Evolutionary conservation across 148 eudicot species (phyloP).

Genomic region (Rhododendron simsii): DNA sequence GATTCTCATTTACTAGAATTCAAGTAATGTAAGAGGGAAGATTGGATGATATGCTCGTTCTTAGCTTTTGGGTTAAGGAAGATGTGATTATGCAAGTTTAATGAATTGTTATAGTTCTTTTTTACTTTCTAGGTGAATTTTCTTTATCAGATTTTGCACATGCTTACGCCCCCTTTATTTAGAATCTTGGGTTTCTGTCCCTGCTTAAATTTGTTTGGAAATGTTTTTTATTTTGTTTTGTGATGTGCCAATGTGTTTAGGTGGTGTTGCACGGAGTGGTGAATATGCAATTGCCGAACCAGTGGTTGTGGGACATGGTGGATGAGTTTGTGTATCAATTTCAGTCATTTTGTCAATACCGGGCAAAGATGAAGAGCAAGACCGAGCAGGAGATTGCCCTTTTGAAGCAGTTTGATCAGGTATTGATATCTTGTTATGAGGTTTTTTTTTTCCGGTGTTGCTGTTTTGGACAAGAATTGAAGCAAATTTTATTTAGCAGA

Average conservation of each 20-base stretch:
- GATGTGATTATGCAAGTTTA: background rate
- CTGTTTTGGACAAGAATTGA: background rate
- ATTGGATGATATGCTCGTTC: background rate
- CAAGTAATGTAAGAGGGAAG: background rate
- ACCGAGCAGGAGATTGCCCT: slow-evolving; percentile 85
- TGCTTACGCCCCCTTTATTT: background rate
- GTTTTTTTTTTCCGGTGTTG: background rate
- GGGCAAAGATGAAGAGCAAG: slow-evolving; percentile 94
- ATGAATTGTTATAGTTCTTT: background rate
- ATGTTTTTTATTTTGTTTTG: background rate
- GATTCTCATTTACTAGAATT: background rate
- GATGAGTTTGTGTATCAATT: slow-evolving; percentile 98
- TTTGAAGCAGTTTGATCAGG: slow-evolving; percentile 76
- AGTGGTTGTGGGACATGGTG: slow-evolving; percentile 99
- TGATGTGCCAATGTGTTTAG: slow-evolving; percentile 26
- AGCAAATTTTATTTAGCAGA: background rate
- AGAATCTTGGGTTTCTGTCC: background rate
- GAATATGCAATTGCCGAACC: slow-evolving; percentile 94
- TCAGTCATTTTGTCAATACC: slow-evolving; percentile 90
- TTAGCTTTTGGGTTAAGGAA: background rate
- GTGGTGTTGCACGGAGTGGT: slow-evolving; percentile 84
- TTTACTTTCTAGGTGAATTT: background rate
- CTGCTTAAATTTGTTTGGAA: background rate
- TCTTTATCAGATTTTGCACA: background rate
- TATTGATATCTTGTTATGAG: slow-evolving; percentile 6